Conservation (phyloP, 2,329 filamentous ascomycete species). For the Claviceps purpurea region DNA sequence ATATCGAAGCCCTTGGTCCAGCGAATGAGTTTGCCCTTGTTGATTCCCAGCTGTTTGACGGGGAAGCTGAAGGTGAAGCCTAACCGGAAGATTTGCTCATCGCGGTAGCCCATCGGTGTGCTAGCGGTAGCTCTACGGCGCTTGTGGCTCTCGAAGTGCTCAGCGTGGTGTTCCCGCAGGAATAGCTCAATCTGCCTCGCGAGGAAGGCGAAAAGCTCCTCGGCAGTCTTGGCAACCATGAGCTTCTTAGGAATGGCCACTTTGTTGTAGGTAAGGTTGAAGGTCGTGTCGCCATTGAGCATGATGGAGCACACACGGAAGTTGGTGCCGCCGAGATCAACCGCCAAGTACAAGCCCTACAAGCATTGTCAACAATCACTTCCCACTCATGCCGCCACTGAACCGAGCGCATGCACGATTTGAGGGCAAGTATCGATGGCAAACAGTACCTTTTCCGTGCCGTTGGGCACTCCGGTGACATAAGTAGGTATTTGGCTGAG, state of each 20-base stretch:
- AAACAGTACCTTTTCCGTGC: conserved; percentile 66
- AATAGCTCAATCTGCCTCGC: conserved; percentile 87
- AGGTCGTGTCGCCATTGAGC: conserved; percentile 87
- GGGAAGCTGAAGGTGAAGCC: conserved; percentile 99
- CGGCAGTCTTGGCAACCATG: conserved; percentile 77
- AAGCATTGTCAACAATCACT: not conserved
- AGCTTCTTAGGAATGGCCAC: conserved; percentile 78
- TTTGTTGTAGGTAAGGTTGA: conserved; percentile 86
- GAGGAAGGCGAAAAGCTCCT: conserved; percentile 83
- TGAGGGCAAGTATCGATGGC: too few relatives aligned
- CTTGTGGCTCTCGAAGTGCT: conserved; percentile 65
- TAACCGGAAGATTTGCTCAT: conserved; percentile 75
- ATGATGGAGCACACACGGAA: conserved; percentile 94
- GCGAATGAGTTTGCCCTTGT: conserved; percentile 83
- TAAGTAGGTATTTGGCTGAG: conserved; percentile 96
- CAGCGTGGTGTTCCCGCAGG: conserved; percentile 72
- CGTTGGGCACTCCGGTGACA: conserved; percentile 90
- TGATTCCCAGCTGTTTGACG: conserved; percentile 85
- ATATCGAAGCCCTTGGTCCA: conserved; percentile 99
- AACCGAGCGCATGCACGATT: not conserved
- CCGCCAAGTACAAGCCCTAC: conserved; percentile 86
- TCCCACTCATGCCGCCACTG: not conserved
- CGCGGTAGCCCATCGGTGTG: conserved; percentile 44
- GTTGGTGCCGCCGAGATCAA: conserved; percentile 96
- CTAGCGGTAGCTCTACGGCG: conserved; percentile 49